A percentile compares a stretch with the other conserved stretches of the same genome.
These are phyloP conservation scores for Backusella macrospora DNA, from an alignment of 192 early-diverging fungal species.

Conservation along the genomic window DNA sequence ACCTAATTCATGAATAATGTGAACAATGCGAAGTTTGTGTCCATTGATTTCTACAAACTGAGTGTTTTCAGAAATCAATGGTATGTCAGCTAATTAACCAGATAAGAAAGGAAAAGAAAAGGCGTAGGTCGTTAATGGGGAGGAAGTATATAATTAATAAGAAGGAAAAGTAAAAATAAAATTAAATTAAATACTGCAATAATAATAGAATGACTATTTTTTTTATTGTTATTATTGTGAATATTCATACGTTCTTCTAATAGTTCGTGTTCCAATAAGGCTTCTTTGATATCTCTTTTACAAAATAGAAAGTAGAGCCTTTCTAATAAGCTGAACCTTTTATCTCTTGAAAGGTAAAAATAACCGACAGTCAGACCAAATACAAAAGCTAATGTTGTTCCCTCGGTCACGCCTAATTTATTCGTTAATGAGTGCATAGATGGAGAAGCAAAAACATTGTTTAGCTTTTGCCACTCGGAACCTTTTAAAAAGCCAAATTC, in stretches of 20 bases:
- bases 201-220: no score
- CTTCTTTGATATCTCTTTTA: slow-evolving; percentile 20
- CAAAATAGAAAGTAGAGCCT: slow-evolving; percentile 16
- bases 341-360: slow-evolving; percentile 8
- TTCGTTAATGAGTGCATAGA: slow-evolving; percentile 9
- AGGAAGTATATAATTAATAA: background rate
- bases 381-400: slow-evolving; percentile 1
- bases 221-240: background rate
- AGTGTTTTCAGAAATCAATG: slow-evolving; percentile 41
- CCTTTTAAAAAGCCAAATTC: background rate
- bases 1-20: slow-evolving; percentile 57
- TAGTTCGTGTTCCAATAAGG: slow-evolving; percentile 13
- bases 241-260: slow-evolving; percentile 17
- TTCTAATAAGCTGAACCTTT: background rate
- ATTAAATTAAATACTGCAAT: background rate
- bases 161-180: background rate
- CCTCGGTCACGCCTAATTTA: background rate
- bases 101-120: background rate
- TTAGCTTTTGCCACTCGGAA: background rate
- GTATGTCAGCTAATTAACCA: slow-evolving; percentile 29
- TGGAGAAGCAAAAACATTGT: slow-evolving; percentile 13
- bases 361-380: slow-evolving; percentile 6
- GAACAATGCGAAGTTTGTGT: slow-evolving; percentile 52
- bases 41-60: slow-evolving; percentile 53
- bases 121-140: no score